Conservation (phyloP, 257 asterid species). For the Ilex asprella region DNA sequence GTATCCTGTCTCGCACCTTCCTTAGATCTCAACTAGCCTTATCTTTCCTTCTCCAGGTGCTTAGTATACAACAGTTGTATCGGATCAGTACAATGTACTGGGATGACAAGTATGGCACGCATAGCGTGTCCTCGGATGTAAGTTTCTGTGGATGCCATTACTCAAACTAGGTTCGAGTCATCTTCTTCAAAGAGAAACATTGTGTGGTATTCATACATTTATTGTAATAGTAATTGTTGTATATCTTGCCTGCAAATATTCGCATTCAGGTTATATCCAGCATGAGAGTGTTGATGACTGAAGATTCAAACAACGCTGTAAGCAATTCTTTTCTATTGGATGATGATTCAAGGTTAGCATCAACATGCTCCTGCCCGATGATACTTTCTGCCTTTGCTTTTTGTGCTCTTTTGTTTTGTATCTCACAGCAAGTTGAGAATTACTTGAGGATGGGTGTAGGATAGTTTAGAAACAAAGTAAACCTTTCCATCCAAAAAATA, state of each 20-base stretch:
- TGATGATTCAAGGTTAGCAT: slow-evolving; percentile 87
- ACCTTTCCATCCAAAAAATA: too few relatives aligned
- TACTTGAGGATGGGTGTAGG: too few relatives aligned
- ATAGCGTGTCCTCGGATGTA: slow-evolving; percentile 88
- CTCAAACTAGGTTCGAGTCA: slow-evolving; percentile 29
- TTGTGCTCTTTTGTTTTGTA: not conserved
- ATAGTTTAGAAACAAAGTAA: too few relatives aligned
- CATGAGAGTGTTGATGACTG: slow-evolving; percentile 93
- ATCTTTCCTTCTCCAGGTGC: slow-evolving; percentile 45
- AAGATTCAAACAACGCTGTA: slow-evolving; percentile 86
- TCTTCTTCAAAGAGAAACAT: slow-evolving; percentile 22
- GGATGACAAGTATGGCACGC: slow-evolving; percentile 99
- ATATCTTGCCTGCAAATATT: slow-evolving; percentile 2
- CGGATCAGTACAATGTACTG: slow-evolving; percentile 97
- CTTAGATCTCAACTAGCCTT: slow-evolving; percentile 8
- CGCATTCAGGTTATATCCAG: slow-evolving; percentile 71
- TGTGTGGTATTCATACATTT: slow-evolving; percentile 8
- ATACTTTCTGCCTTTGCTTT: not conserved
- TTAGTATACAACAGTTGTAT: slow-evolving; percentile 91
- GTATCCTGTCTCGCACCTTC: not conserved
- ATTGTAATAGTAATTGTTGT: slow-evolving; percentile 3
- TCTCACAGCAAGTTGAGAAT: too few relatives aligned
- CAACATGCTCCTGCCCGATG: not conserved
- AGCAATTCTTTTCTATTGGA: slow-evolving; percentile 94
- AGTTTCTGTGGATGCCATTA: slow-evolving; percentile 43